Base-by-base conservation (phyloP, 805 yeast genomes). In the Candida boleticola region DNA sequence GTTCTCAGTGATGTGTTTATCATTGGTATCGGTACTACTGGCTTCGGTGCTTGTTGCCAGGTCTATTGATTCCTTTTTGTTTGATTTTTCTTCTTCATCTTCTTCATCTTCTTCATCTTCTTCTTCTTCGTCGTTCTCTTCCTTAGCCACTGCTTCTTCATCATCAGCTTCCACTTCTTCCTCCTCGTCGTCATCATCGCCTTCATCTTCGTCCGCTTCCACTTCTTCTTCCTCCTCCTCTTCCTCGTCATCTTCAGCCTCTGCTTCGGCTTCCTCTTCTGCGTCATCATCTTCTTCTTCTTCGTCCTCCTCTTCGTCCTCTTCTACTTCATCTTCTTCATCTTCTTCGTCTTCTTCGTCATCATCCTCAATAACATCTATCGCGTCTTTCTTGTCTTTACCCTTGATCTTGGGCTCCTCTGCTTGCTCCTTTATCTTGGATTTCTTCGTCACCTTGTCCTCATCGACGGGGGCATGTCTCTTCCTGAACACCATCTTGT, bases 91-190 rank as follows among this genome's bases (percentile, higher is more conserved):
- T 11, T 43, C 57, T 13, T 39, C 54, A 29, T 48, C 53, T 21
- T 45, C 55, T 19, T 48, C 52, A 9, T 57, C 56, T 14, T 50
- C 48, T 7, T 45, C 49, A 9, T 50, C 50, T n/a, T 61, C 64
- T 11, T 54, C 62, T 14, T 55, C 60, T 37, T 58, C 62, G 5
- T 54, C 50, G 30, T 29, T 47, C 19, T 44, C 46, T 14, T 41
- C 48, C 19, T 48, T 51, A 29, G 27, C 38, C 16, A 34, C 52
- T 37, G 40, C 49, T n/a, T 47, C 48, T 30, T 57, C 63, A 9
- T 51, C 55, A 37, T 61, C 61, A 25, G 55, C 60, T 22, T 58
- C 62, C 10, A 56, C 57, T 10, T 36, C 43, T 26, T 58, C 58
- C 2, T 44, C 39, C 30, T 52, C 61, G 11, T 42, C 39, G 42